Evolutionary conservation across 768 basidiomycete species (phyloP).

Genomic region (Leucocoprinus leucothites): DNA sequence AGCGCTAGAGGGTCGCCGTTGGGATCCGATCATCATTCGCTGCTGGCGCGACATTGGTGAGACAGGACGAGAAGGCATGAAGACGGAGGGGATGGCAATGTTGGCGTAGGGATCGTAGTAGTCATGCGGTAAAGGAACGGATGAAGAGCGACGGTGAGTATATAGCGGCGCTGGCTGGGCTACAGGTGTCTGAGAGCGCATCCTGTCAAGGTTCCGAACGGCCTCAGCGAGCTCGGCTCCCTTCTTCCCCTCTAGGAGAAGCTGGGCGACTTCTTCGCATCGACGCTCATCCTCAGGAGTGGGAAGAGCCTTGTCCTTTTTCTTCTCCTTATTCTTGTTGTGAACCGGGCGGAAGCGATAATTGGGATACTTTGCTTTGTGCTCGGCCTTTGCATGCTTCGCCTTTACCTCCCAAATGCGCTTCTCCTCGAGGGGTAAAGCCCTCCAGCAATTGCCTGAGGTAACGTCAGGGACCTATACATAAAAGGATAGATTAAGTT

Average conservation of each 20-base stretch:
- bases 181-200: conserved; percentile 17
- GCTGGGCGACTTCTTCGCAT: conserved; percentile 64
- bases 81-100: conserved; percentile 43
- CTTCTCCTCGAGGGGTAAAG: conserved; percentile 69
- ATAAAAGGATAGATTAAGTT: conserved; percentile 19
- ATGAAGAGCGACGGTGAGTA: conserved; percentile 54
- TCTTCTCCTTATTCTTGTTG: conserved; percentile 44
- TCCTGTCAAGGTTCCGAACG: conserved; percentile 48
- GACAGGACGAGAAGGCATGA: conserved; percentile 23
- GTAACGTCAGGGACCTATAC: not conserved
- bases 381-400: conserved; percentile 70
- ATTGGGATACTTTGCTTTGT: conserved; percentile 66
- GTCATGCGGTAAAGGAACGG: conserved; percentile 56
- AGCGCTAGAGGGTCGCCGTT: conserved; percentile 15
- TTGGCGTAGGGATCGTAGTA: conserved; percentile 19
- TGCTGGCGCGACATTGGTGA: conserved; percentile 13
- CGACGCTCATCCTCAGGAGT: conserved; percentile 58
- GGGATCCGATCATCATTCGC: conserved; percentile 14
- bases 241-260: conserved; percentile 67
- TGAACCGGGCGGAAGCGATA: conserved; percentile 57
- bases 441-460: conserved; percentile 70
- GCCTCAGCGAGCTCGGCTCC: conserved; percentile 65
- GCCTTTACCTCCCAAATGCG: conserved; percentile 71
- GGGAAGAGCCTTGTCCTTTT: conserved; percentile 32
- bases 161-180: conserved; percentile 22